Evolutionary conservation across 2,329 filamentous ascomycete genomes (phyloP).

Genomic region (Penicillium sp.): DNA sequence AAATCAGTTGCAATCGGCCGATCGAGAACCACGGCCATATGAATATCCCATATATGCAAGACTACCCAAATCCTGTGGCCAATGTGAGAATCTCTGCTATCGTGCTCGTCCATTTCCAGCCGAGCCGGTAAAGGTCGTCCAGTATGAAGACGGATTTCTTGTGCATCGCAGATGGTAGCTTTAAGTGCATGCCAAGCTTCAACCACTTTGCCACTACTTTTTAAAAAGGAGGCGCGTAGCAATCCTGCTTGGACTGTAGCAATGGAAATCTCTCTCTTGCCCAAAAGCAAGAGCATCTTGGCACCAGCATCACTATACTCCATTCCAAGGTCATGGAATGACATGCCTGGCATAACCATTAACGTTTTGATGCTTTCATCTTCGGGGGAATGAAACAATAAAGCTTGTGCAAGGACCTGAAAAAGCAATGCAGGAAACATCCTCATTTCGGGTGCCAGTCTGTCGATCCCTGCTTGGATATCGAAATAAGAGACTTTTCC

Average conservation of each 20-base stretch:
- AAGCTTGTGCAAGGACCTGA: slow-evolving; percentile 18
- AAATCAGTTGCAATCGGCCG: slow-evolving; percentile 17
- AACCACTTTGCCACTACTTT: slow-evolving; percentile 20
- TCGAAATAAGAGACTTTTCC: slow-evolving; percentile 12
- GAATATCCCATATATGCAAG: slow-evolving; percentile 20
- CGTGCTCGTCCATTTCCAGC: neutral
- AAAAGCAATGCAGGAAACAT: slow-evolving; percentile 18
- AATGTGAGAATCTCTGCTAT: too few species aligned
- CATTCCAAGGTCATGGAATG: slow-evolving; percentile 15
- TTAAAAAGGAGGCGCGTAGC: slow-evolving; percentile 19
- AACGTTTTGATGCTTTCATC: slow-evolving; percentile 12
- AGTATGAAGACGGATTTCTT: slow-evolving; percentile 20
- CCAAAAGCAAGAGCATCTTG: slow-evolving; percentile 12
- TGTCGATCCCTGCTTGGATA: slow-evolving; percentile 9
- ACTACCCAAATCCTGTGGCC: slow-evolving; percentile 17
- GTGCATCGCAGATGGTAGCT: slow-evolving; percentile 18
- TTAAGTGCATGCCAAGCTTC: slow-evolving; percentile 21
- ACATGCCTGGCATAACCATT: slow-evolving; percentile 14
- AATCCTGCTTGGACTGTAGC: slow-evolving; percentile 17
- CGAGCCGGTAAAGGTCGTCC: slow-evolving; percentile 3
- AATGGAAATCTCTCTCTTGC: slow-evolving; percentile 15
- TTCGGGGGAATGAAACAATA: slow-evolving; percentile 15
- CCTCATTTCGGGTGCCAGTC: slow-evolving; percentile 4
- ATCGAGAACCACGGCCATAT: slow-evolving; percentile 21
- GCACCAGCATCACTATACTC: slow-evolving; percentile 17